Conservation (phyloP, 148 eudicot species). For the Chenopodium suecicum region DNA sequence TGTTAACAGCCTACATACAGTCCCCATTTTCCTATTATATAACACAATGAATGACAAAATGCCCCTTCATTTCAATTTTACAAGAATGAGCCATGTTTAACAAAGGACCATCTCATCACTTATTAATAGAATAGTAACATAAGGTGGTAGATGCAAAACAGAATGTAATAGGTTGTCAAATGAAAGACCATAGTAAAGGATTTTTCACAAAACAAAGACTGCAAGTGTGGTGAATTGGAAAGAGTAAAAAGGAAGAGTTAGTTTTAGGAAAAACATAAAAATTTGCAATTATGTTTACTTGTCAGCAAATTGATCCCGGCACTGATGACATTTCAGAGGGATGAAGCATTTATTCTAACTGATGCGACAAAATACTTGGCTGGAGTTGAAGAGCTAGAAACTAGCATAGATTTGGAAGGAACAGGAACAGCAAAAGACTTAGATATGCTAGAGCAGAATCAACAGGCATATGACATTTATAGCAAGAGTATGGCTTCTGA, state of each 20-base stretch:
- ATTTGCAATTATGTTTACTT: not conserved
- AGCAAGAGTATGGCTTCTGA: constrained; percentile 49
- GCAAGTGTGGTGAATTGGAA: too few relatives aligned
- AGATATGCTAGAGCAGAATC: constrained; percentile 23
- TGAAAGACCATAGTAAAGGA: too few relatives aligned
- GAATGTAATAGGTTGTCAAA: not conserved
- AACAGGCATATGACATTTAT: constrained; percentile 37
- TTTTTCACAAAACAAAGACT: too few relatives aligned
- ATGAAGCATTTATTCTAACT: constrained; percentile 37
- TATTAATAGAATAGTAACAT: not conserved
- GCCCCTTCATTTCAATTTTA: too few relatives aligned
- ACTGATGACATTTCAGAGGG: constrained; percentile 33
- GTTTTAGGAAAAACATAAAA: too few relatives aligned
- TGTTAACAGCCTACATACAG: too few relatives aligned
- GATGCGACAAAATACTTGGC: constrained; percentile 40
- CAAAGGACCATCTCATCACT: not conserved
- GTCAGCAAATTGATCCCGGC: constrained; percentile 4
- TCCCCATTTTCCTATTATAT: too few relatives aligned
- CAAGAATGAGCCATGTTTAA: too few relatives aligned
- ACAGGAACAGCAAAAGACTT: constrained; percentile 21
- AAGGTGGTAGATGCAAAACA: not conserved
- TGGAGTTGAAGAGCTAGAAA: constrained; percentile 46
- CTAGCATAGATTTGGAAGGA: constrained; percentile 39
- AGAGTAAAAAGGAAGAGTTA: too few relatives aligned
- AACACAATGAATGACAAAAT: too few relatives aligned